These are phyloP conservation scores for Trypanosomatidae sp. DNA, from an alignment of 208 protist genomes.

Conservation along the genomic window DNA sequence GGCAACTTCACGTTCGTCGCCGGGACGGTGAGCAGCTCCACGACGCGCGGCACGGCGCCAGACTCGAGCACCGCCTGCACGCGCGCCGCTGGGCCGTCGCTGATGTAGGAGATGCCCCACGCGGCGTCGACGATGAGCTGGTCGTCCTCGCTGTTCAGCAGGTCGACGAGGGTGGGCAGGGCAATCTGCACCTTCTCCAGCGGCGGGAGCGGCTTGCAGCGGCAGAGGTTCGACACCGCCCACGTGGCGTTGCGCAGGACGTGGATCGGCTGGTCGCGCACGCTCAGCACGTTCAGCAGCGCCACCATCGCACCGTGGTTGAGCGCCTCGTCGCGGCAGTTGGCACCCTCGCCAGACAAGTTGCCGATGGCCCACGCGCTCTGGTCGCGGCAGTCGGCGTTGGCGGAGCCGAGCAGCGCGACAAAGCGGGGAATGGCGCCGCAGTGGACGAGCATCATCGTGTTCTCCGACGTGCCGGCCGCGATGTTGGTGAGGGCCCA, in stretches of 20 bases:
- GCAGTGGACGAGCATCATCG: slow-evolving; percentile 85
- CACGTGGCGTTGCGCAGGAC: slow-evolving; percentile 96
- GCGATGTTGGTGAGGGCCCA: slow-evolving; percentile 99
- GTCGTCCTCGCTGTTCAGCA: slow-evolving; percentile 91
- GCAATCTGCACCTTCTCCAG: slow-evolving; percentile 74
- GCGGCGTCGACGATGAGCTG: slow-evolving; percentile 96
- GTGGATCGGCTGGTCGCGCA: slow-evolving; percentile 52
- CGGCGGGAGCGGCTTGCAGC: slow-evolving; percentile 95
- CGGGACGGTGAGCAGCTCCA: slow-evolving; percentile 91
- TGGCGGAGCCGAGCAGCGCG: slow-evolving; percentile 85
- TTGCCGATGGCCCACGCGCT: slow-evolving; percentile 99
- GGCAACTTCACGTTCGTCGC: slow-evolving; percentile 89
- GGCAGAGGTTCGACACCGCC: slow-evolving; percentile 98
- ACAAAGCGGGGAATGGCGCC: slow-evolving; percentile 96
- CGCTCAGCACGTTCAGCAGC: slow-evolving; percentile 73
- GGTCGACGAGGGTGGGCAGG: slow-evolving; percentile 85
- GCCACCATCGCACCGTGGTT: slow-evolving; percentile 64
- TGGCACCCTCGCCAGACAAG: slow-evolving; percentile 96
- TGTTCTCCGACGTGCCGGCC: slow-evolving; percentile 96
- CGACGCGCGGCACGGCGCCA: slow-evolving; percentile 84
- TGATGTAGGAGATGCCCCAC: slow-evolving; percentile 98
- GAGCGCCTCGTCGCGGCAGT: slow-evolving; percentile 94
- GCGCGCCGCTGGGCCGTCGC: slow-evolving; percentile 94
- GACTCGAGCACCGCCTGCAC: slow-evolving; percentile 95
- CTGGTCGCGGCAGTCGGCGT: slow-evolving; percentile 96